phyloP scores from a whole-genome alignment of 148 eudicot genomes.

The Amaranthus cruentus region DNA sequence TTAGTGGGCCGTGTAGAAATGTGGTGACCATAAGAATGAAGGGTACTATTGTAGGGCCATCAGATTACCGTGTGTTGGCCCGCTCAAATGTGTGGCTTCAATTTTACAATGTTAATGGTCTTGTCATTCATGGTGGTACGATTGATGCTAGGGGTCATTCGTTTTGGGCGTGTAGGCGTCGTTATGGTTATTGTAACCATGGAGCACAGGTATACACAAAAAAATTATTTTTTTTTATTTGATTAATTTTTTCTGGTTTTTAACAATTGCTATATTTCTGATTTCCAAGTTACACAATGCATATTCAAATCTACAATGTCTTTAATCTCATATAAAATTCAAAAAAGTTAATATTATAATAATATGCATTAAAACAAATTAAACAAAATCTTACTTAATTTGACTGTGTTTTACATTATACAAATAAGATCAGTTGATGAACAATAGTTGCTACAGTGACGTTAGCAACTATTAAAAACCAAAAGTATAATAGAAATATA shows the following conservation, averaged over 20 bases:
- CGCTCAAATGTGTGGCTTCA: conserved; percentile 31
- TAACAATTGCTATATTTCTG: too few species aligned
- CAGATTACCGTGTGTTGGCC: conserved; percentile 29
- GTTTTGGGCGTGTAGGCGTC: conserved; percentile 25
- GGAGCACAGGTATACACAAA: conserved; percentile 26
- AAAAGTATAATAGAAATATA: too few species aligned
- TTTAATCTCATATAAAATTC: too few species aligned
- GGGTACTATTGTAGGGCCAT: conserved; percentile 44
- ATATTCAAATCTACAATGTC: background rate
- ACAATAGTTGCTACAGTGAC: too few species aligned
- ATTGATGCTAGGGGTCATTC: conserved; percentile 37
- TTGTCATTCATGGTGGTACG: conserved; percentile 39
- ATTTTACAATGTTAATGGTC: conserved; percentile 31
- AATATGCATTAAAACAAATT: too few species aligned
- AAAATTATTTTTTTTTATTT: background rate
- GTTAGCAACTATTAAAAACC: too few species aligned
- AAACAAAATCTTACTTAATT: too few species aligned
- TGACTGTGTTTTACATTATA: too few species aligned
- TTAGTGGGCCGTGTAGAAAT: conserved; percentile 34
- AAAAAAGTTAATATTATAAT: too few species aligned
- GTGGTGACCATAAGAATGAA: conserved; percentile 25
- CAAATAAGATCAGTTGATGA: too few species aligned
- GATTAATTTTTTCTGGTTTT: background rate
- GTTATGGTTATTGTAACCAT: conserved; percentile 16
- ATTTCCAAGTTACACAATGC: too few species aligned